Conservation (phyloP, 140 eudicot species). For the Ambrosia hybrid region DNA sequence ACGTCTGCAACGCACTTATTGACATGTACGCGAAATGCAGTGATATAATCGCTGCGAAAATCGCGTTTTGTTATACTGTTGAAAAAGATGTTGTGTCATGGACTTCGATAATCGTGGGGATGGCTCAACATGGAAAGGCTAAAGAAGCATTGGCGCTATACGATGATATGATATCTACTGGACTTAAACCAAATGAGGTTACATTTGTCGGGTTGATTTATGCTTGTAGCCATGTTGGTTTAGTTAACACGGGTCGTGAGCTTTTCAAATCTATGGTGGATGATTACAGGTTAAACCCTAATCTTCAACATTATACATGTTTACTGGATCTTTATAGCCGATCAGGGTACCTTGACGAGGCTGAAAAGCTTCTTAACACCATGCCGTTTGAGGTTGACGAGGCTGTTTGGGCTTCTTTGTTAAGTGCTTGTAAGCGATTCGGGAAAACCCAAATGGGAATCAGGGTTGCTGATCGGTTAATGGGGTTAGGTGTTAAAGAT, state of each 20-base stretch:
- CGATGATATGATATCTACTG: constrained; percentile 50
- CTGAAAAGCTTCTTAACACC: constrained; percentile 54
- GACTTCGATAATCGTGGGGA: constrained; percentile 80
- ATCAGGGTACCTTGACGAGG: constrained; percentile 71
- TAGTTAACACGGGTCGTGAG: constrained; percentile 51
- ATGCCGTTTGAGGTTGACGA: constrained; percentile 78
- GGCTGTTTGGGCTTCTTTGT: constrained; percentile 75
- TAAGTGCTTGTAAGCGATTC: constrained; percentile 58
- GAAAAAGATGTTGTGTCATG: constrained; percentile 69
- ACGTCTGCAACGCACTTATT: constrained; percentile 50
- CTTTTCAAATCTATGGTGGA: constrained; percentile 72
- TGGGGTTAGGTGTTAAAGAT: constrained; percentile 53
- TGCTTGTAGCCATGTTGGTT: constrained; percentile 86
- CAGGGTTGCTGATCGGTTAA: constrained; percentile 62
- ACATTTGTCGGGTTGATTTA: constrained; percentile 66
- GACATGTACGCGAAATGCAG: constrained; percentile 89
- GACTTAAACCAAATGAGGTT: constrained; percentile 67
- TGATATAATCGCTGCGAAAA: constrained; percentile 52
- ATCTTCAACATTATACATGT: constrained; percentile 72
- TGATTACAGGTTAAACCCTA: constrained; percentile 47
- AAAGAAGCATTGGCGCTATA: constrained; percentile 54
- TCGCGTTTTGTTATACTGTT: constrained; percentile 32
- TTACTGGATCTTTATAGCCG: constrained; percentile 73
- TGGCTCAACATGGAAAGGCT: constrained; percentile 79
- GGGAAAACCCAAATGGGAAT: constrained; percentile 51